A percentile compares a stretch with the other conserved stretches of the same genome.
Evolutionary conservation across 208 protist species (phyloP).

Genomic region (Leishmania mexicana): DNA sequence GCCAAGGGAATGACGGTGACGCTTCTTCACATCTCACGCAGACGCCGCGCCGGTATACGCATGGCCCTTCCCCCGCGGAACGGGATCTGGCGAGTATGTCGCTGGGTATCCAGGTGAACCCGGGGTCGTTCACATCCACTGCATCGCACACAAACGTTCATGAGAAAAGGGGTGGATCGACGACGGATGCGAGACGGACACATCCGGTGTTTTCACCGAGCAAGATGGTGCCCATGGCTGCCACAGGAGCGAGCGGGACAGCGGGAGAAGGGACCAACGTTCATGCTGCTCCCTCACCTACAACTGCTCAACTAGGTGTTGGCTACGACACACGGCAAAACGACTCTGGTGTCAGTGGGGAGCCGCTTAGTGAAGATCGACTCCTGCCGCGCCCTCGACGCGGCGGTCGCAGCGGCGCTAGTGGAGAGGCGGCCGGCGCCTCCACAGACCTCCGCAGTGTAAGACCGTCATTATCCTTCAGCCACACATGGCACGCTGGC

Average conservation of each 20-base stretch:
- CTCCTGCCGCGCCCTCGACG: not conserved
- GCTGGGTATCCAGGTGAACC: not conserved
- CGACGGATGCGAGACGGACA: not conserved
- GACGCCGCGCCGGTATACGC: not conserved
- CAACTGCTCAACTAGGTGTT: not conserved
- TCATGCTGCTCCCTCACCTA: not conserved
- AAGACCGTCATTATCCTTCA: not conserved
- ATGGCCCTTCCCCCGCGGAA: not conserved
- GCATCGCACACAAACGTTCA: not conserved
- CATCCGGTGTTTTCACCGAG: not conserved
- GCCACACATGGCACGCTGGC: not conserved
- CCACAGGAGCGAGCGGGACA: not conserved
- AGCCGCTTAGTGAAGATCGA: no score
- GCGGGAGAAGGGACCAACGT: no score
- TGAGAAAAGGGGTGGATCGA: not conserved
- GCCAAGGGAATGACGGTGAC: not conserved
- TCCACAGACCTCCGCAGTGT: not conserved
- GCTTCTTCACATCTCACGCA: slow-evolving; percentile 1
- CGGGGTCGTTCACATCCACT: not conserved
- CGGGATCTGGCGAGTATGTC: not conserved
- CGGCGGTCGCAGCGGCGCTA: not conserved
- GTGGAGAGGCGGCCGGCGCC: not conserved
- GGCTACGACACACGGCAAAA: not conserved
- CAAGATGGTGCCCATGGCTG: not conserved
- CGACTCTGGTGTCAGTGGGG: not conserved